Conservation (phyloP, 192 early-diverging fungal genomes). For the Dissophora globulifera region DNA sequence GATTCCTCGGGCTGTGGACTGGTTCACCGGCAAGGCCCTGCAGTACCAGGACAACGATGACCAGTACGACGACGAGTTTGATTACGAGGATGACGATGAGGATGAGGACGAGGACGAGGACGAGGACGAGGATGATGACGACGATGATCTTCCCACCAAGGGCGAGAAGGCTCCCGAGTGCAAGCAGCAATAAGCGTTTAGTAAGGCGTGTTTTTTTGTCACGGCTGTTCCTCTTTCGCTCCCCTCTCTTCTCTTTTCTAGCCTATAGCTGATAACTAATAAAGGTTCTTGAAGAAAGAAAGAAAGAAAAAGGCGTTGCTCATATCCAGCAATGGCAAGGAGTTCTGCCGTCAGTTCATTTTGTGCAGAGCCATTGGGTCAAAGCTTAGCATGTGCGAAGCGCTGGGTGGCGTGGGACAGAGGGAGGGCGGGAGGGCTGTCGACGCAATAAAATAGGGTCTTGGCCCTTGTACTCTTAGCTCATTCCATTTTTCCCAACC, state of each 20-base stretch:
- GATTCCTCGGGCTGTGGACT: conserved; percentile 95
- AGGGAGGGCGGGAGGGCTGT: too few relatives aligned
- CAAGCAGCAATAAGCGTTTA: conserved; percentile 52
- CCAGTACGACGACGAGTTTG: conserved; percentile 68
- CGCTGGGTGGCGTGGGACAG: too few relatives aligned
- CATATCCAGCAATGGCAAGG: too few relatives aligned
- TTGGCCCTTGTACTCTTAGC: too few relatives aligned
- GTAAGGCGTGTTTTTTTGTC: background rate
- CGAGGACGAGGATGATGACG: conserved; percentile 61
- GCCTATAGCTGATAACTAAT: too few relatives aligned
- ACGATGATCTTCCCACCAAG: conserved; percentile 63
- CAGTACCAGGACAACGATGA: conserved; percentile 82
- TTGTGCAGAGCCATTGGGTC: too few relatives aligned
- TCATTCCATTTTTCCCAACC: too few relatives aligned
- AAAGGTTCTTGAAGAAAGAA: too few relatives aligned
- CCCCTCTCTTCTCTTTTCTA: background rate
- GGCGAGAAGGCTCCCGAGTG: conserved; percentile 69
- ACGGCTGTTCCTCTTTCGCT: background rate
- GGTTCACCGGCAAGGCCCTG: conserved; percentile 98
- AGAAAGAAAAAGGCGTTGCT: too few relatives aligned
- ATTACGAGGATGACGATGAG: conserved; percentile 61
- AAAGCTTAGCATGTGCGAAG: too few relatives aligned
- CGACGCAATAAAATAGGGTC: too few relatives aligned
- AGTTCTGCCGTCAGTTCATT: too few relatives aligned
- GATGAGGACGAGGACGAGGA: conserved; percentile 74